These are phyloP conservation scores for Nothophoma quercina DNA, from an alignment of 2,329 filamentous ascomycete species.

Conservation along the genomic window DNA sequence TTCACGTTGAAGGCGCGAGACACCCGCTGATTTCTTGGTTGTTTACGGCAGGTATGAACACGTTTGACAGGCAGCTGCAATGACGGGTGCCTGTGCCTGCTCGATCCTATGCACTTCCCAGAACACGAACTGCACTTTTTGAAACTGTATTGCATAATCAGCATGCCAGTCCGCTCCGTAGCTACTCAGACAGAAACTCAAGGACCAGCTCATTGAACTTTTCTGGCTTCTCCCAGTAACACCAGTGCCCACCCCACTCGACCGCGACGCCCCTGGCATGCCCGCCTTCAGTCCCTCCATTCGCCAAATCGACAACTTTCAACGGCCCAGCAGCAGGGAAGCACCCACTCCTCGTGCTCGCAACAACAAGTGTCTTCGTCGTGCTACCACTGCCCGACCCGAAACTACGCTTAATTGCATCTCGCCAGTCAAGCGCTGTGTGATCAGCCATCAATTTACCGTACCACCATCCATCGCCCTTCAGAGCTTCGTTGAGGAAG, in stretches of 20 bases:
- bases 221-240: constrained; percentile 41
- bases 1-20: no score
- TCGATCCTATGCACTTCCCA: no score
- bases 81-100: no score
- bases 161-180: neutral
- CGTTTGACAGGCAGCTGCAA: no score
- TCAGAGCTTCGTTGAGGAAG: constrained; percentile 33
- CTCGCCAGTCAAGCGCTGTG: constrained; percentile 38
- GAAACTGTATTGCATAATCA: no score
- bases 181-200: constrained; percentile 16
- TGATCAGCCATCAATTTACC: constrained; percentile 43
- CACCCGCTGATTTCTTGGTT: no score
- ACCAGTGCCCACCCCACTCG: constrained; percentile 43
- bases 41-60: no score
- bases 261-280: constrained; percentile 27
- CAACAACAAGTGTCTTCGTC: constrained; percentile 33
- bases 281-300: constrained; percentile 17
- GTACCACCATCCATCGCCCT: constrained; percentile 38
- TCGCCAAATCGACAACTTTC: constrained; percentile 32
- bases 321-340: constrained; percentile 37
- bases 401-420: constrained; percentile 30
- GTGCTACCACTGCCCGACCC: constrained; percentile 21
- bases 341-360: constrained; percentile 38
- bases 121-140: no score
- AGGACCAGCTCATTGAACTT: constrained; percentile 32